A percentile compares a stretch with the other conserved stretches of the same genome.
Evolutionary conservation across 164 flowering plant genomes (phyloP).

Genomic region (grape (Vitis vinifera)): ASM3070453v1 NC_081810.1:9135001-9135500

Average conservation of each 20-base stretch:
- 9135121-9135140: background rate
- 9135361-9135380: constrained; percentile 32
- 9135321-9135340: constrained; percentile 22
- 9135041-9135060: background rate
- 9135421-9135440: constrained; percentile 84
- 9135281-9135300: constrained; percentile 75
- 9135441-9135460: constrained; percentile 67
- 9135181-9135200: background rate
- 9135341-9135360: constrained; percentile 23
- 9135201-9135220: constrained; percentile 7
- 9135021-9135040: background rate
- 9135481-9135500: background rate
- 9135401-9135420: constrained; percentile 77
- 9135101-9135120: background rate
- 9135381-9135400: constrained; percentile 54
- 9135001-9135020: background rate
- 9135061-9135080: background rate
- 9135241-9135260: constrained; percentile 63
- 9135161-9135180: background rate
- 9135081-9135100: background rate
- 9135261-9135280: constrained; percentile 99
- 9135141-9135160: too few species aligned
- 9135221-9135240: constrained; percentile 21
- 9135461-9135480: constrained; percentile 65
- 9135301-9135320: constrained; percentile 35